A percentile compares a stretch with the other conserved stretches of the same genome.
Evolutionary conservation across 768 basidiomycete species (phyloP).

Genomic region (Boletus pseudopeckii): DNA sequence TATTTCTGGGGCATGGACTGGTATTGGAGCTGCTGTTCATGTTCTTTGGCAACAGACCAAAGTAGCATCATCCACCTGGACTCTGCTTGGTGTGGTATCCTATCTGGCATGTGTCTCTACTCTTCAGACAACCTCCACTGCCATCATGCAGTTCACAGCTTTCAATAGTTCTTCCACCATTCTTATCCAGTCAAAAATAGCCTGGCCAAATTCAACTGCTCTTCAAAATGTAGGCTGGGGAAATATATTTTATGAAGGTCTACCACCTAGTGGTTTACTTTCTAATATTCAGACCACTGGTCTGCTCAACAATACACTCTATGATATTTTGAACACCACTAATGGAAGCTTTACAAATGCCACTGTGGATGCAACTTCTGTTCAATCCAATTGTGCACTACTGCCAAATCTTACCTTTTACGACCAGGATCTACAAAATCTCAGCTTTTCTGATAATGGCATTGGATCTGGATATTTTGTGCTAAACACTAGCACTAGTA

Average conservation of each 20-base stretch:
- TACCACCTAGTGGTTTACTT: background rate
- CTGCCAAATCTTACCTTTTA: conserved; percentile 5
- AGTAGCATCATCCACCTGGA: conserved; percentile 8
- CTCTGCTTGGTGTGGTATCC: conserved; percentile 9
- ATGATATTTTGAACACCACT: background rate
- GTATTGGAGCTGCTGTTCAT: conserved; percentile 18
- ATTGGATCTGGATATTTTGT: background rate
- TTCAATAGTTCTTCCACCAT: conserved; percentile 4
- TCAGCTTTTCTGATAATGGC: background rate
- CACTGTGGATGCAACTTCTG: conserved; percentile 11
- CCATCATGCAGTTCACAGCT: conserved; percentile 19
- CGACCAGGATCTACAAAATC: no score
- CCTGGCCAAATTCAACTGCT: conserved; percentile 8
- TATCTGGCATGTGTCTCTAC: conserved; percentile 20
- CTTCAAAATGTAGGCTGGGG: background rate
- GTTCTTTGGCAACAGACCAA: conserved; percentile 15
- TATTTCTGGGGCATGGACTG: conserved; percentile 18
- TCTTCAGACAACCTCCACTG: conserved; percentile 20
- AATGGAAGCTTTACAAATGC: background rate
- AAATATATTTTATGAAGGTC: background rate
- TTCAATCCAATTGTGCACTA: conserved; percentile 6
- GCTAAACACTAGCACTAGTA: background rate
- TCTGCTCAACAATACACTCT: conserved; percentile 11
- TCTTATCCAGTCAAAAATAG: background rate
- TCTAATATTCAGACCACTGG: conserved; percentile 1